Conservation (phyloP, 495 filamentous ascomycete genomes). For the Wilcoxina mikolae region DNA sequence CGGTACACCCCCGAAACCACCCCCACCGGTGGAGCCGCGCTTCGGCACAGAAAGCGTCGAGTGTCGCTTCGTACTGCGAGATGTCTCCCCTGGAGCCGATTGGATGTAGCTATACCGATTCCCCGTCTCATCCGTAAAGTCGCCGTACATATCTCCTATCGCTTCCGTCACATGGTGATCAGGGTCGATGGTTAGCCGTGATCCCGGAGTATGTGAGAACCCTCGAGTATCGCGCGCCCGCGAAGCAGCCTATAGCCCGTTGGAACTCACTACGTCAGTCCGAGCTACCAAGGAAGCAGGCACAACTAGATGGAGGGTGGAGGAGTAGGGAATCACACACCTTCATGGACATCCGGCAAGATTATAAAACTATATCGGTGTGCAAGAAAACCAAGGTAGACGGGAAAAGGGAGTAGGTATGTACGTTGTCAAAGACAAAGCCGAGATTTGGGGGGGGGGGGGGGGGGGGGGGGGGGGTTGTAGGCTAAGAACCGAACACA, state of each 20-base stretch:
- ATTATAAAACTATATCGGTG: no score
- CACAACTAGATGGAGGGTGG: neutral
- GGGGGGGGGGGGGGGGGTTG: no score
- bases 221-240: conserved; percentile 41
- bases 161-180: conserved; percentile 96
- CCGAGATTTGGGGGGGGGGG: no score
- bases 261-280: conserved; percentile 2
- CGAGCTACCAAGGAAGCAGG: neutral
- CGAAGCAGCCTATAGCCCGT: conserved; percentile 40
- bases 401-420: no score
- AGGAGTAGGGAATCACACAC: conserved; percentile 12
- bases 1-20: conserved; percentile 10
- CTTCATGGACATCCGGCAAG: conserved; percentile 17
- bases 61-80: conserved; percentile 29
- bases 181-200: conserved; percentile 59
- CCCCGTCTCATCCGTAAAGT: conserved; percentile 47
- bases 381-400: no score
- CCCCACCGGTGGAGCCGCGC: neutral
- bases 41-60: conserved; percentile 30
- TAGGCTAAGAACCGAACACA: no score
- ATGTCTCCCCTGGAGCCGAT: conserved; percentile 10
- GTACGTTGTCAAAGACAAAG: no score
- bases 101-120: conserved; percentile 31
- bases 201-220: conserved; percentile 45
- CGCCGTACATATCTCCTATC: conserved; percentile 90